phyloP scores from a whole-genome alignment of 352 stramenopile species.

The Globisporangium irregulare region DNA sequence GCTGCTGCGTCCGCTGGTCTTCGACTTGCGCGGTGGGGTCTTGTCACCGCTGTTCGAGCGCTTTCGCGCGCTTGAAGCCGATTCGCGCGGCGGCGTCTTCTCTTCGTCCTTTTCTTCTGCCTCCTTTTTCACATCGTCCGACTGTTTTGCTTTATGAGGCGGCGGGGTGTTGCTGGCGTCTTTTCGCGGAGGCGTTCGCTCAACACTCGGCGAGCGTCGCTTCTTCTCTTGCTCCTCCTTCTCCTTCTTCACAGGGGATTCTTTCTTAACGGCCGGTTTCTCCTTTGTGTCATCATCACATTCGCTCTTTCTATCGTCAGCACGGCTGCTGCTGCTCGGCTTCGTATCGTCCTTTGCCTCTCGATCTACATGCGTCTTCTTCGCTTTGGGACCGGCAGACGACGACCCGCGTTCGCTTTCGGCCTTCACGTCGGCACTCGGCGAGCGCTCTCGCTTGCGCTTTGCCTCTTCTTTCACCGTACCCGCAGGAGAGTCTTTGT shows the following conservation, averaged over 20 bases:
- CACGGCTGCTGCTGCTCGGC: not conserved
- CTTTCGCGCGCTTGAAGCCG: not conserved
- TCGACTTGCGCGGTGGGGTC: constrained; percentile 34
- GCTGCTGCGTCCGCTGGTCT: constrained; percentile 8
- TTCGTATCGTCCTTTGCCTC: not conserved
- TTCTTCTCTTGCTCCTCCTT: not conserved
- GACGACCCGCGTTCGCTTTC: constrained; percentile 2
- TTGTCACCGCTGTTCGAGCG: constrained; percentile 18
- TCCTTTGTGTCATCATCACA: not conserved
- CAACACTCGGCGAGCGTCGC: constrained; percentile 6
- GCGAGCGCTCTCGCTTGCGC: constrained; percentile 14
- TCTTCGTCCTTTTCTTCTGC: not conserved
- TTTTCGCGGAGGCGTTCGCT: constrained; percentile 7
- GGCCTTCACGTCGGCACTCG: constrained; percentile 9
- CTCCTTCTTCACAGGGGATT: not conserved
- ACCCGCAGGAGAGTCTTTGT: not conserved
- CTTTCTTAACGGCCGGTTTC: not conserved
- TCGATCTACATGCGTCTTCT: not conserved
- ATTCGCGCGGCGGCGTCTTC: constrained; percentile 4
- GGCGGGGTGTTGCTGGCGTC: not conserved
- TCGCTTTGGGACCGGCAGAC: not conserved
- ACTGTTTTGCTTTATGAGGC: constrained; percentile 2
- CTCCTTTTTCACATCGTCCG: not conserved
- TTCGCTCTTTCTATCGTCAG: not conserved
- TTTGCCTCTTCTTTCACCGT: constrained; percentile 1